Percentiles rank a stretch among this genome's conserved stretches.
Evolutionary conservation across 1,284 basidiomycete species (phyloP).

Genomic region (Ceratobasidium sp.): DNA sequence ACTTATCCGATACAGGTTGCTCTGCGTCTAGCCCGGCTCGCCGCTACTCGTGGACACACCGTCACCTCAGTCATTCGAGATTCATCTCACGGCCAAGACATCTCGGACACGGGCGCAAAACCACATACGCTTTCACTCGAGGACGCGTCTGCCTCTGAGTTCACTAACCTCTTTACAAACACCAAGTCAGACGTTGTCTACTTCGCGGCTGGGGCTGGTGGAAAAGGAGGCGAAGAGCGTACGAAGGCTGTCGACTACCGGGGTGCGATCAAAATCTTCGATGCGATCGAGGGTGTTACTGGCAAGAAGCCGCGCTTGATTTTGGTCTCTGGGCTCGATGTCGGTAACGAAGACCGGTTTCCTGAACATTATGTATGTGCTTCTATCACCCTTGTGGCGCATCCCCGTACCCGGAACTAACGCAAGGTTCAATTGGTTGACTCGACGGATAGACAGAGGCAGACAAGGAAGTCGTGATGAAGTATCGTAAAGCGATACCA

Average conservation of each 20-base stretch:
- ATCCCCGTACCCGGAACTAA: constrained; percentile 18
- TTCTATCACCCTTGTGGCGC: background rate
- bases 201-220: constrained; percentile 73
- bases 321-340: constrained; percentile 68
- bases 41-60: constrained; percentile 48
- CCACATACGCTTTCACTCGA: constrained; percentile 69
- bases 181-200: constrained; percentile 62
- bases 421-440: too few species aligned
- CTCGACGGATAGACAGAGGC: constrained; percentile 55
- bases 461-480: constrained; percentile 57
- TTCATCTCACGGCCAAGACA: constrained; percentile 56
- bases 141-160: constrained; percentile 56
- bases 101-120: constrained; percentile 56
- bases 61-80: constrained; percentile 67
- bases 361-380: constrained; percentile 64
- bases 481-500: constrained; percentile 54
- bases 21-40: constrained; percentile 59
- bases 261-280: constrained; percentile 74
- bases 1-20: constrained; percentile 56
- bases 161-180: constrained; percentile 59
- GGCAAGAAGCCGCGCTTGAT: constrained; percentile 58
- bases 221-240: constrained; percentile 59
- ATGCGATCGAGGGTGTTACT: constrained; percentile 65
- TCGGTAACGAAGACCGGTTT: constrained; percentile 59
- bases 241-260: constrained; percentile 73